Evolutionary conservation across 208 protist genomes (phyloP), one percentile per base, ranked within the genome.

Genomic region (Strigomonas culicis): DNA sequence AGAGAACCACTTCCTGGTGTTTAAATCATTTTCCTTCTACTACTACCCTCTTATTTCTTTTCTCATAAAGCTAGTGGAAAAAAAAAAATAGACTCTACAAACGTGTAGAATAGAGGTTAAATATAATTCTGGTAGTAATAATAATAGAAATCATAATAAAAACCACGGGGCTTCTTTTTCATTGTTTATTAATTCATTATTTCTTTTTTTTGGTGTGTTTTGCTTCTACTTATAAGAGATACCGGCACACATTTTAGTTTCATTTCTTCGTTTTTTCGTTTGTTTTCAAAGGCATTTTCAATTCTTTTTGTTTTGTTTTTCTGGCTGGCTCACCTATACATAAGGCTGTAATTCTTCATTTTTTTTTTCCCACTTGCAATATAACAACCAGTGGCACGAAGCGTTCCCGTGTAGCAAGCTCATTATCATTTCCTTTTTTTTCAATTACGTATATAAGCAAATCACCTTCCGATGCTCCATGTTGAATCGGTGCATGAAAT

Each of bases 191-290:
- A 24, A 17, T 27, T 62, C 68, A 51, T 67, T 58, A 59, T 68
- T 28, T 65, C 19, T 53, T 60, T 47, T 59, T 68, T 64, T 61
- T 66, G 19, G n/a, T 66, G 24, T 44, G 46, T 59, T 57, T 47
- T 36, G 2, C n/a, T 60, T 49, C 30, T 30, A 6, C 53, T 66
- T 63, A 11, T 39, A 39, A 56, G 17, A 55, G 49, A 10, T 24
- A 55, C 49, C 24, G n/a, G 17, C n/a, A 55, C 17, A 55, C 17
- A 53, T 74, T 71, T 15, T 53, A 28, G 19, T 64, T 6, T 44
- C 27, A 10, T 78, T 50, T 69, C 34, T 7, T 68, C 47, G 51
- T 70, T 63, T 62, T 31, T 39, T 72, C 67, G 61, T 64, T 62
- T 60, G 11, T 57, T 43, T 64, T 63, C 30, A 30, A 21, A 25